Percentiles rank a stretch among this genome's conserved stretches.
Evolutionary conservation across 208 protist genomes (phyloP).

Genomic region (Borovskyia barvae): DNA sequence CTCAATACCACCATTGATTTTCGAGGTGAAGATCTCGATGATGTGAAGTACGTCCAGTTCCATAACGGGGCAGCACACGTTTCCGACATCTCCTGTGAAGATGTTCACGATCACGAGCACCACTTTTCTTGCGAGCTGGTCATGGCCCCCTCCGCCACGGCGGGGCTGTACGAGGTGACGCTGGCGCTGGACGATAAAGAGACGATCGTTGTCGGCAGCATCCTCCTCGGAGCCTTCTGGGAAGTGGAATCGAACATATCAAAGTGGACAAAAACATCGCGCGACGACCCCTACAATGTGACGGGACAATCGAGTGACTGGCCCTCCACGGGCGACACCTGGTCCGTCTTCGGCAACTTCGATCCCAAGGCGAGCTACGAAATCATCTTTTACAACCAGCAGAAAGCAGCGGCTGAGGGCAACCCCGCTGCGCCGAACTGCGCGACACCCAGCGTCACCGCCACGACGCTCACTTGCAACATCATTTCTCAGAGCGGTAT

Average conservation of each 20-base stretch:
- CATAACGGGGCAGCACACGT: too few species aligned
- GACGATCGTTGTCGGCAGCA: conserved; percentile 10
- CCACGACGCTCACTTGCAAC: conserved; percentile 24
- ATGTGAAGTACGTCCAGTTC: too few species aligned
- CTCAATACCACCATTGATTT: conserved; percentile 11
- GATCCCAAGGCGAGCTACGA: conserved; percentile 18
- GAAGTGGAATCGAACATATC: not conserved
- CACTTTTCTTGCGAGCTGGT: conserved; percentile 14
- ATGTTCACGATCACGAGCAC: not conserved
- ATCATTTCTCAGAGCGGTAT: conserved; percentile 14
- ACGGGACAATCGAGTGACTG: conserved; percentile 19
- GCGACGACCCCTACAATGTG: conserved; percentile 6
- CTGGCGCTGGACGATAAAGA: conserved; percentile 4
- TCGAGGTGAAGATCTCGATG: conserved; percentile 3
- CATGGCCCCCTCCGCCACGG: not conserved
- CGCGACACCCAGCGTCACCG: conserved; percentile 1
- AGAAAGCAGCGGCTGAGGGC: not conserved
- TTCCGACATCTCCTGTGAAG: too few species aligned
- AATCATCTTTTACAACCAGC: conserved; percentile 34
- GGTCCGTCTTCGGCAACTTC: conserved; percentile 32
- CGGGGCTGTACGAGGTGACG: conserved; percentile 18
- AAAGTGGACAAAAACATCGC: conserved; percentile 3
- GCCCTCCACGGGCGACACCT: conserved; percentile 26
- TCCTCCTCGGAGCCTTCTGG: conserved; percentile 2
- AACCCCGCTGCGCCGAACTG: conserved; percentile 12